A percentile compares a stretch with the other conserved stretches of the same genome.
These are phyloP conservation scores for Ophiostoma quercus DNA, from an alignment of 2,329 filamentous ascomycete genomes.

Conservation along the genomic window DNA sequence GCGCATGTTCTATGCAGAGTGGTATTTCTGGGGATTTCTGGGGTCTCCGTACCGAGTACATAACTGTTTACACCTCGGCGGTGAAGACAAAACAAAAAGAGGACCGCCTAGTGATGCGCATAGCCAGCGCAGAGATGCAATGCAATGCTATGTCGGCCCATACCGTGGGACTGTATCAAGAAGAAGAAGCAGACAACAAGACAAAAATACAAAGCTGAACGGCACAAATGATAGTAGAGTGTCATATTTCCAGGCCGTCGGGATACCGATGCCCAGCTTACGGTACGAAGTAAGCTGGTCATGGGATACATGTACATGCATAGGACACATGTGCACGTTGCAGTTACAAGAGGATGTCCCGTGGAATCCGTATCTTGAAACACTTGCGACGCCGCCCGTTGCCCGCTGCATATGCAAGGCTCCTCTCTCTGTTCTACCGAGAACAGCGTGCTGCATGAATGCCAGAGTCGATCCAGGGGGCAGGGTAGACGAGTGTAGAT, in stretches of 20 bases:
- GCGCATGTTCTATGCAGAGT: not conserved
- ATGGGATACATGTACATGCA: not conserved
- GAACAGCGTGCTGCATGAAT: not conserved
- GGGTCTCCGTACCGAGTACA: not conserved
- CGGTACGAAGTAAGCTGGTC: not conserved
- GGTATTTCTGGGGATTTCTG: not conserved
- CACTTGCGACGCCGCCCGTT: not conserved
- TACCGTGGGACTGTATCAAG: not conserved
- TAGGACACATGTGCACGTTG: not conserved
- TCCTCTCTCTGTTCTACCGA: not conserved
- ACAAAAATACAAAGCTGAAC: too few species aligned
- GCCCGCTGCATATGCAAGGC: not conserved
- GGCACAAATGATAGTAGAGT: not conserved
- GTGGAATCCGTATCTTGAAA: slow-evolving; percentile 3
- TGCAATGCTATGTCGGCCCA: slow-evolving; percentile 4
- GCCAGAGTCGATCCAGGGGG: not conserved
- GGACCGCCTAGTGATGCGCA: not conserved
- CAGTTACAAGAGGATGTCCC: not conserved
- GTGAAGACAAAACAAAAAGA: not conserved
- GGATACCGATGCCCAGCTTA: not conserved
- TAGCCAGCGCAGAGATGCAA: slow-evolving; percentile 15
- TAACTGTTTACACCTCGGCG: not conserved
- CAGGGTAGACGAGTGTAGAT: not conserved
- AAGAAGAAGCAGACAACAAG: too few species aligned
- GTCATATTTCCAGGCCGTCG: not conserved